Conservation (phyloP, 2,329 filamentous ascomycete genomes). For the Sporothrix humicola region DNA sequence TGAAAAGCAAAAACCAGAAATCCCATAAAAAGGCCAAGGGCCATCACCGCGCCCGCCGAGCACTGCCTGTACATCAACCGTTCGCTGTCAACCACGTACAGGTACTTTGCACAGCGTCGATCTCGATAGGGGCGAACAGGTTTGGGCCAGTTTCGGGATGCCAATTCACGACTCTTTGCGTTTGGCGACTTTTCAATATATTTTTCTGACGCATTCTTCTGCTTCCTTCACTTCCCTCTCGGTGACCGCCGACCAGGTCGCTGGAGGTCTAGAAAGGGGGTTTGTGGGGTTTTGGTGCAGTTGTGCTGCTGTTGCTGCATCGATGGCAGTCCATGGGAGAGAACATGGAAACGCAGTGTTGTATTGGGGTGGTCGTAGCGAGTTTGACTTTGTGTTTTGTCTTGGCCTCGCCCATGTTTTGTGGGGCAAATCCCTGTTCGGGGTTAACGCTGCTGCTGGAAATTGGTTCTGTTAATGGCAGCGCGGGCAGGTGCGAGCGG, state of each 20-base stretch:
- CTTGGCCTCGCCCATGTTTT: conserved; percentile 24
- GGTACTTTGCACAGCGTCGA: not conserved
- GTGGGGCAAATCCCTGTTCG: not conserved
- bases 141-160: conserved; percentile 25
- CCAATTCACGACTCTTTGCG: conserved; percentile 4
- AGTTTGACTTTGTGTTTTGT: conserved; percentile 28
- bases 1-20: not conserved
- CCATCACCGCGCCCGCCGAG: not conserved
- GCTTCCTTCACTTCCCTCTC: not conserved
- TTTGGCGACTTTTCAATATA: not conserved
- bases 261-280: not conserved
- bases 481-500: not conserved
- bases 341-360: not conserved
- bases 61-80: no score
- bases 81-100: not conserved
- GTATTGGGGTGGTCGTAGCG: conserved; percentile 18
- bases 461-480: no score
- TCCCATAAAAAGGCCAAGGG: not conserved
- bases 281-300: not conserved
- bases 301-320: not conserved
- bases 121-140: conserved; percentile 21
- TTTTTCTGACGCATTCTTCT: not conserved
- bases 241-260: conserved; percentile 1
- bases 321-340: no score
- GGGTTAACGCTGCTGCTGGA: not conserved